A percentile compares a stretch with the other conserved stretches of the same genome.
phyloP scores from a whole-genome alignment of 148 eudicot genomes.

The Fagopyrum esculentum region DNA sequence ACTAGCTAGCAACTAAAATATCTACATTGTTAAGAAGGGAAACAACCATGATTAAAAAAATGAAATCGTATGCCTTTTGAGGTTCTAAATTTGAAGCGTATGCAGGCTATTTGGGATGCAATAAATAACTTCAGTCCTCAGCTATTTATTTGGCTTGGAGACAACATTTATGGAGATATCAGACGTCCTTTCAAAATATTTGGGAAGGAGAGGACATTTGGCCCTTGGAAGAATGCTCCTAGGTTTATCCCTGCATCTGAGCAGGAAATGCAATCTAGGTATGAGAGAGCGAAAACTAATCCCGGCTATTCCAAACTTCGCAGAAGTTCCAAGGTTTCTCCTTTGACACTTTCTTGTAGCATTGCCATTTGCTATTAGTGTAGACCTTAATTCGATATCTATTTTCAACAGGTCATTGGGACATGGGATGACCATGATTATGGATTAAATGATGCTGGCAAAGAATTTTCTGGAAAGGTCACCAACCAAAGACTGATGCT shows the following conservation, averaged over 20 bases:
- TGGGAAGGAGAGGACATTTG: constrained; percentile 62
- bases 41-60: neutral
- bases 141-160: constrained; percentile 68
- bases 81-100: neutral
- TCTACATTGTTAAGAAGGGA: too few relatives aligned
- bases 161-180: constrained; percentile 66
- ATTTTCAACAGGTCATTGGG: constrained; percentile 45
- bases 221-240: constrained; percentile 67
- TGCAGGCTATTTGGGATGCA: constrained; percentile 59
- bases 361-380: neutral
- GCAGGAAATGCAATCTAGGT: constrained; percentile 49
- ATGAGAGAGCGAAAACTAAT: constrained; percentile 37
- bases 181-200: constrained; percentile 43
- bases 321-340: constrained; percentile 34
- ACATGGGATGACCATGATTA: constrained; percentile 88
- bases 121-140: constrained; percentile 44
- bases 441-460: constrained; percentile 76
- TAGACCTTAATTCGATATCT: neutral
- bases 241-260: constrained; percentile 54
- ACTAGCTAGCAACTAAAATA: too few relatives aligned
- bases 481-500: constrained; percentile 55
- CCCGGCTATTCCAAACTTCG: constrained; percentile 40
- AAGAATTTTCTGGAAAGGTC: constrained; percentile 46
- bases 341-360: neutral
- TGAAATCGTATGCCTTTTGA: neutral